Conservation (phyloP, 2,329 filamentous ascomycete genomes). For the Botrytis aclada region DNA sequence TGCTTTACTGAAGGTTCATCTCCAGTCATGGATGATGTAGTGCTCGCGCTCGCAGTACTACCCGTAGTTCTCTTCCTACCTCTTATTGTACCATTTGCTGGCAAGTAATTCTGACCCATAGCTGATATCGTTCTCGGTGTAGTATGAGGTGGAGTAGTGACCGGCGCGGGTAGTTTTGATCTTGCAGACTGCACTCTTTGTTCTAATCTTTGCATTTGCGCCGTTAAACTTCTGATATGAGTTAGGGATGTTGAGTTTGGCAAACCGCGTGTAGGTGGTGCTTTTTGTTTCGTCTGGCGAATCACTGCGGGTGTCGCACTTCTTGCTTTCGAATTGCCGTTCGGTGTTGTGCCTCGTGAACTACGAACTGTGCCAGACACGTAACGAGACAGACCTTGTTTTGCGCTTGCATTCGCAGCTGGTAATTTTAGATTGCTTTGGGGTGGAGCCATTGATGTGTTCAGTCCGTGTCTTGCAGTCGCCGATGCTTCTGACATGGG, state of each 20-base stretch:
- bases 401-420: constrained; percentile 52
- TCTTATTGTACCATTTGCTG: constrained; percentile 61
- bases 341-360: constrained; percentile 29
- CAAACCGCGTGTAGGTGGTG: constrained; percentile 41
- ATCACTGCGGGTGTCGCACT: constrained; percentile 40
- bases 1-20: constrained; percentile 45
- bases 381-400: constrained; percentile 40
- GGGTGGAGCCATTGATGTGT: constrained; percentile 35
- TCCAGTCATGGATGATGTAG: constrained; percentile 28
- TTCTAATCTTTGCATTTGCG: constrained; percentile 95
- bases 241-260: constrained; percentile 70
- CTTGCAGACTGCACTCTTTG: constrained; percentile 87
- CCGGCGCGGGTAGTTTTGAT: constrained; percentile 84
- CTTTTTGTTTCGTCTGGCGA: constrained; percentile 43
- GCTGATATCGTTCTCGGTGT: constrained; percentile 61
- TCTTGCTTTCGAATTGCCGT: constrained; percentile 27
- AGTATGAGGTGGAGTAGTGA: constrained; percentile 70
- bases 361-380: constrained; percentile 27
- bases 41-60: constrained; percentile 37
- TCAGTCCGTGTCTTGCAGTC: constrained; percentile 27
- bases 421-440: constrained; percentile 52
- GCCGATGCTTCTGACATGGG: constrained; percentile 82
- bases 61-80: constrained; percentile 66
- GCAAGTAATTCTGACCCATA: constrained; percentile 44
- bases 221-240: constrained; percentile 90